Evolutionary conservation across 2,329 filamentous ascomycete species (phyloP).

Genomic region (Hirsutella minnesotensis): DNA sequence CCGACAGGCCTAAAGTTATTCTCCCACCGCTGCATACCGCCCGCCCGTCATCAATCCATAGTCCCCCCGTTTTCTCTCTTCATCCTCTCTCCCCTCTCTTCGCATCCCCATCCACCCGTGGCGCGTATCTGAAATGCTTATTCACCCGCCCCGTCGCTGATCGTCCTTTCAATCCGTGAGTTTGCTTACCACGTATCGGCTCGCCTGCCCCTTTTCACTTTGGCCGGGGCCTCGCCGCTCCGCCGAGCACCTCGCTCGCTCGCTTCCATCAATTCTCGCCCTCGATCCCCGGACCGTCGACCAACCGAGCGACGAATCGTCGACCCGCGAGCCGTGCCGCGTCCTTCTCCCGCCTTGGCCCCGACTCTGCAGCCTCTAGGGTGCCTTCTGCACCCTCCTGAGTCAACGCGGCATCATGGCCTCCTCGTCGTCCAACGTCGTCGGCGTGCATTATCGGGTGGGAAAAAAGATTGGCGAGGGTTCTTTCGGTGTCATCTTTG

Average conservation of each 20-base stretch:
- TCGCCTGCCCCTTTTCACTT: conserved; percentile 6
- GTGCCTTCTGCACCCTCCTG: not conserved
- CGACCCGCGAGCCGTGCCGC: conserved; percentile 2
- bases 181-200: conserved; percentile 5
- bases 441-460: conserved; percentile 96
- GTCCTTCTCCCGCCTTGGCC: not conserved
- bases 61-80: not conserved
- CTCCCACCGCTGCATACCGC: not conserved
- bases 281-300: too few species aligned
- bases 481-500: conserved; percentile 96
- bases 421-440: conserved; percentile 88
- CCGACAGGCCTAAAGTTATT: not conserved
- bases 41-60: not conserved
- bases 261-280: conserved; percentile 2
- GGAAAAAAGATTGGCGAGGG: conserved; percentile 99
- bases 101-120: not conserved
- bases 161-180: conserved; percentile 5
- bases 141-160: conserved; percentile 10
- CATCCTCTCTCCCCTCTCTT: not conserved
- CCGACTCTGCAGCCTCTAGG: not conserved
- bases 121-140: conserved; percentile 10
- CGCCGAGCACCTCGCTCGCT: conserved; percentile 6
- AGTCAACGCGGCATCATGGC: conserved; percentile 48
- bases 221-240: conserved; percentile 8
- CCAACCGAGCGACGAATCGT: conserved; percentile 2